Percentiles rank a stretch among this genome's conserved stretches.
These are phyloP conservation scores for Pythium dissotocum DNA, from an alignment of 352 stramenopile species.

Conservation along the genomic window DNA sequence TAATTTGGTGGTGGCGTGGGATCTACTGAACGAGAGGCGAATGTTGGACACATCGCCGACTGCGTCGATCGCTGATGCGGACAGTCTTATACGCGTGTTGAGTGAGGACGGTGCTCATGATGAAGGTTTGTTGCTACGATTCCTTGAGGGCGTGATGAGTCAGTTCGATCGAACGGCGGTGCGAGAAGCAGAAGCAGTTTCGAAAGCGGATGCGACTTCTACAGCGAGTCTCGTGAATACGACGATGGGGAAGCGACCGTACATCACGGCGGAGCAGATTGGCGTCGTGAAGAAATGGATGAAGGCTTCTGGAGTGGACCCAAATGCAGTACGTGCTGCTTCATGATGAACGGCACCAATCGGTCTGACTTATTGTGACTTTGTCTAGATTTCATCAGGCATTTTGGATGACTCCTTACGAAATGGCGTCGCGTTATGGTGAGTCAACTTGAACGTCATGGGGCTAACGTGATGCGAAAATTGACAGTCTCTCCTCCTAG, in stretches of 20 bases:
- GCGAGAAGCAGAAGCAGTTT: background rate
- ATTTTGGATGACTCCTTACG: constrained; percentile 41
- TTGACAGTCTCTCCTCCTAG: background rate
- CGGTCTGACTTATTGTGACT: no score
- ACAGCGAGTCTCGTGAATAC: background rate
- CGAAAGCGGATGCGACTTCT: background rate
- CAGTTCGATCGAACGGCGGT: background rate
- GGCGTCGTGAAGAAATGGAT: constrained; percentile 27
- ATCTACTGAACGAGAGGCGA: constrained; percentile 3
- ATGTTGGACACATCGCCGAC: background rate
- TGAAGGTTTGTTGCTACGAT: background rate
- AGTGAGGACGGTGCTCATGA: no score
- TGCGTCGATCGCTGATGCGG: background rate
- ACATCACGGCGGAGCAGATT: constrained; percentile 39
- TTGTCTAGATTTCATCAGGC: constrained; percentile 16
- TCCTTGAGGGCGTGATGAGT: background rate
- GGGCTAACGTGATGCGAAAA: no score
- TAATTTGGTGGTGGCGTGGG: constrained; percentile 7
- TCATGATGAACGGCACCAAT: background rate
- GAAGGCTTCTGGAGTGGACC: constrained; percentile 15
- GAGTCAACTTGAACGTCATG: constrained; percentile 1
- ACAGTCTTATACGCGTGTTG: background rate
- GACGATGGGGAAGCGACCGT: constrained; percentile 7
- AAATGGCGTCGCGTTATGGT: constrained; percentile 46
- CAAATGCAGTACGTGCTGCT: constrained; percentile 9